A percentile compares a stretch with the other conserved stretches of the same genome.
phyloP scores from a whole-genome alignment of 352 stramenopile species.

The Aphanomyces stellatus region DNA sequence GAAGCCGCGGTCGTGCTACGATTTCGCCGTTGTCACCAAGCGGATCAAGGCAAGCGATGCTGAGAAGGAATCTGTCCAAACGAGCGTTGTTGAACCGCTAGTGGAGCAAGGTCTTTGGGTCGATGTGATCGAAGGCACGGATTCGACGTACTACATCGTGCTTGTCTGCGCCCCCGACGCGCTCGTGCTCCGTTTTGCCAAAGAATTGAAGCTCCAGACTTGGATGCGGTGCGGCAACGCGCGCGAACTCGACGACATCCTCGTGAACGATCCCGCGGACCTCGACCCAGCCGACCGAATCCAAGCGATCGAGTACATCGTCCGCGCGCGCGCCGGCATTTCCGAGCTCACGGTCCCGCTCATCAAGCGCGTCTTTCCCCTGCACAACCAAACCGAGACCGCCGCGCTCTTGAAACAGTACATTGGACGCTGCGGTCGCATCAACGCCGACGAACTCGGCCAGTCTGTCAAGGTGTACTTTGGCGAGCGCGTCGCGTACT shows the following conservation, averaged over 20 bases:
- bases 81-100: constrained; percentile 33
- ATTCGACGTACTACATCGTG: constrained; percentile 74
- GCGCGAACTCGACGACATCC: constrained; percentile 41
- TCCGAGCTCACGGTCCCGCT: constrained; percentile 36
- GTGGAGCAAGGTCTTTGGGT: constrained; percentile 54
- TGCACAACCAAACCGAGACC: constrained; percentile 65
- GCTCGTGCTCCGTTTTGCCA: constrained; percentile 51
- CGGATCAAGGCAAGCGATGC: constrained; percentile 23
- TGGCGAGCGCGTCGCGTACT: constrained; percentile 81
- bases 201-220: constrained; percentile 55
- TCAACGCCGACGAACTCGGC: constrained; percentile 45
- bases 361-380: constrained; percentile 77
- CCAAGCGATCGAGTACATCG: constrained; percentile 80
- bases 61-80: constrained; percentile 19
- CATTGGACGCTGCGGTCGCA: constrained; percentile 18
- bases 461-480: constrained; percentile 68
- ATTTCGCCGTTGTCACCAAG: constrained; percentile 73
- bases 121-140: constrained; percentile 76
- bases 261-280: constrained; percentile 64
- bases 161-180: constrained; percentile 51
- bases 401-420: constrained; percentile 59
- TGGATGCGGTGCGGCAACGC: constrained; percentile 33
- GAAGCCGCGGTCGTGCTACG: constrained; percentile 27
- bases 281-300: constrained; percentile 72
- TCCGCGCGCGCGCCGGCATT: constrained; percentile 53